phyloP scores from a whole-genome alignment of 1,284 basidiomycete species.

The Malassezia sympodialis region DNA sequence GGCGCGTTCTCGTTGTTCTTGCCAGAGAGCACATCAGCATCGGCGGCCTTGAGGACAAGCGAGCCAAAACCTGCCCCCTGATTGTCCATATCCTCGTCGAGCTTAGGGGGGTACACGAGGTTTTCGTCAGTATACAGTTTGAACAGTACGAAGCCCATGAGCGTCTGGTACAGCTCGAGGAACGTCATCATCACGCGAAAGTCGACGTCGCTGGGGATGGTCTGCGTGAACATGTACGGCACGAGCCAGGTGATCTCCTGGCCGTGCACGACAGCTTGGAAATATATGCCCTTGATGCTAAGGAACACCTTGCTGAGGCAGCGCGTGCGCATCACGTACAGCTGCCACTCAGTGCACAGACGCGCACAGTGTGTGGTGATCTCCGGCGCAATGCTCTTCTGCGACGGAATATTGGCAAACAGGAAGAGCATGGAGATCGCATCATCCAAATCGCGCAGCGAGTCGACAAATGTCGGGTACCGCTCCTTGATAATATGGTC shows the following conservation, averaged over 20 bases:
- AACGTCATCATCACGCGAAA: constrained; percentile 98
- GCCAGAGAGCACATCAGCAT: constrained; percentile 37
- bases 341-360: constrained; percentile 58
- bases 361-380: constrained; percentile 83
- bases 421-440: constrained; percentile 89
- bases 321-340: constrained; percentile 83
- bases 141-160: constrained; percentile 91
- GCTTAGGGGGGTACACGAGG: constrained; percentile 83
- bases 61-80: constrained; percentile 73
- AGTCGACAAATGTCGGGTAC: constrained; percentile 94
- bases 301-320: constrained; percentile 84
- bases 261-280: constrained; percentile 88
- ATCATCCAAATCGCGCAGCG: constrained; percentile 91
- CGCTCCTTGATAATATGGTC: constrained; percentile 98
- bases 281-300: constrained; percentile 97
- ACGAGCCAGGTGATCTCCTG: constrained; percentile 93
- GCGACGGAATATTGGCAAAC: constrained; percentile 58
- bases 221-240: constrained; percentile 95
- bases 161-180: constrained; percentile 92
- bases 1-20: constrained; percentile 18
- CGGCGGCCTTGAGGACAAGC: constrained; percentile 62
- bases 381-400: constrained; percentile 63
- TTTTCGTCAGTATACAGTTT: constrained; percentile 92
- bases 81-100: constrained; percentile 76
- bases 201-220: constrained; percentile 85